phyloP scores from a whole-genome alignment of 345 rosid species.

The Syzygium aromaticum region DNA sequence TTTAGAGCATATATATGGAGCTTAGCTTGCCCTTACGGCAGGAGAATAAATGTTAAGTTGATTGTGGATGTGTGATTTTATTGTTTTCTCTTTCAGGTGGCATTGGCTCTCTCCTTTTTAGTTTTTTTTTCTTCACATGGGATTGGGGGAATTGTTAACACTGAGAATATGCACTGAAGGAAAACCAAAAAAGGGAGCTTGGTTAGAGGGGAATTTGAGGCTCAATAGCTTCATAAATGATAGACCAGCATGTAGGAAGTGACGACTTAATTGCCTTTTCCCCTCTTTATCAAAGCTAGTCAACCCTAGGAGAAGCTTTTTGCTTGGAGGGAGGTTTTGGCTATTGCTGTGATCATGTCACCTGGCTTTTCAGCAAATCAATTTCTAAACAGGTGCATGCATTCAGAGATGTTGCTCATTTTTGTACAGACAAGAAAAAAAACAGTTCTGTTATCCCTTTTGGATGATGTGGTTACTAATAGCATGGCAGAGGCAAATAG shows the following conservation, averaged over 20 bases:
- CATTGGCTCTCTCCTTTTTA: neutral
- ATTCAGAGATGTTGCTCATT: neutral
- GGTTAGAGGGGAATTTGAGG: neutral
- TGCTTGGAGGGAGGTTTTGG: neutral
- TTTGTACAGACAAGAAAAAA: neutral
- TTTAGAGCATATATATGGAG: neutral
- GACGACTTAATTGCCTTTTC: neutral
- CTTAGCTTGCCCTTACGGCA: neutral
- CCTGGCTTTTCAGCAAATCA: neutral
- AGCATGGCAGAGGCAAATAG: neutral
- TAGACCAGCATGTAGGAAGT: neutral
- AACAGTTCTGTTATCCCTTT: neutral
- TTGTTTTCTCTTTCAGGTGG: neutral
- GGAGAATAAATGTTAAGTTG: neutral
- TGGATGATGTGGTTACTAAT: neutral
- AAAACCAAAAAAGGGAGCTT: neutral
- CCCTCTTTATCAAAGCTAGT: neutral
- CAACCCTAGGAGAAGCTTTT: neutral
- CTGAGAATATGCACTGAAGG: neutral
- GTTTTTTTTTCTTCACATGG: accelerated
- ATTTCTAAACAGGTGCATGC: neutral
- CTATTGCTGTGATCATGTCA: neutral
- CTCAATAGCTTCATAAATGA: neutral
- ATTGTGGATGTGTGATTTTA: neutral
- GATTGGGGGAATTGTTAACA: neutral